Evolutionary conservation across 768 basidiomycete genomes (phyloP).

Genomic region (Pleurotus giganteus): DNA sequence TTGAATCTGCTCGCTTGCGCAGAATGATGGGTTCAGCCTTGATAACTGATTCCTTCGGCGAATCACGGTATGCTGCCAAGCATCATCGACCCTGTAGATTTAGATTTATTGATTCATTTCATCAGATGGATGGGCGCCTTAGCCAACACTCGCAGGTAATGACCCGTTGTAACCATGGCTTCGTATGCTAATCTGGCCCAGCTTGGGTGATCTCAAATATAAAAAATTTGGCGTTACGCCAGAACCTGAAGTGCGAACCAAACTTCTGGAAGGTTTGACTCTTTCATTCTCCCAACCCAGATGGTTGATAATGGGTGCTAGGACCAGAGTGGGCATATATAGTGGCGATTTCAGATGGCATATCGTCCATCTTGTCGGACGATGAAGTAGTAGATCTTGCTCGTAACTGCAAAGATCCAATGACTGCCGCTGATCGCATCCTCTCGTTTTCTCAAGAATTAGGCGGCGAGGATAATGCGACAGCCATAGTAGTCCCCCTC

Average conservation of each 20-base stretch:
- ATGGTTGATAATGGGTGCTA: slow-evolving; percentile 25
- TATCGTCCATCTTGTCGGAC: slow-evolving; percentile 88
- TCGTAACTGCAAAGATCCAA: slow-evolving; percentile 67
- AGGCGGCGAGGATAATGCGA: slow-evolving; percentile 88
- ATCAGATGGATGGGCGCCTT: slow-evolving; percentile 91
- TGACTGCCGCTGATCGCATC: slow-evolving; percentile 78
- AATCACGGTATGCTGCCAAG: slow-evolving; percentile 59
- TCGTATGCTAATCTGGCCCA: slow-evolving; percentile 24
- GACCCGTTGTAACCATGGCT: slow-evolving; percentile 16
- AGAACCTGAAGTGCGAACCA: slow-evolving; percentile 83
- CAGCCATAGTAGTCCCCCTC: slow-evolving; percentile 87
- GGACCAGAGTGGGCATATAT: slow-evolving; percentile 85
- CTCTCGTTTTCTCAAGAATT: slow-evolving; percentile 85
- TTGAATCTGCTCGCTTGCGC: slow-evolving; percentile 82
- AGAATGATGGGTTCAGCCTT: slow-evolving; percentile 88
- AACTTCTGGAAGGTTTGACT: slow-evolving; percentile 66
- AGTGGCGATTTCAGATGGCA: slow-evolving; percentile 89
- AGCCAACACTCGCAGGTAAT: slow-evolving; percentile 84
- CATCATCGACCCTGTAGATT: not conserved
- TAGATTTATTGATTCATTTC: not conserved
- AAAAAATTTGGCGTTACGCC: slow-evolving; percentile 91
- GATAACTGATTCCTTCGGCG: slow-evolving; percentile 93
- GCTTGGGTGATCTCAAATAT: slow-evolving; percentile 86
- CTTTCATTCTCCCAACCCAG: not conserved
- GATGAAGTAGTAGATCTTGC: slow-evolving; percentile 93